Conservation (phyloP, 495 filamentous ascomycete genomes). For the Pyrenopolyporus hunteri region DNA sequence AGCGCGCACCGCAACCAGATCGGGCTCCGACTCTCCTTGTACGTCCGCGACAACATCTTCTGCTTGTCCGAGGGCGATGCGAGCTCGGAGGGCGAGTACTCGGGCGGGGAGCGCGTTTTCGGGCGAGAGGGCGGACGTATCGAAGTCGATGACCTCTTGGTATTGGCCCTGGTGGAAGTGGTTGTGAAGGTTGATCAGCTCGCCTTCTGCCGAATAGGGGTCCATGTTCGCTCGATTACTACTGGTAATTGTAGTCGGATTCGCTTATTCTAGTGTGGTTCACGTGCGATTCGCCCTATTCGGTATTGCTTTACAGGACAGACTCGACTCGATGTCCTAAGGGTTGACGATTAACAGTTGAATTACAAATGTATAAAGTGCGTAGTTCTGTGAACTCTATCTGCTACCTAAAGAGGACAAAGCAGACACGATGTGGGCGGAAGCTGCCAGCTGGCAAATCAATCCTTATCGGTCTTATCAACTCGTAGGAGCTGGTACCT, state of each 20-base stretch:
- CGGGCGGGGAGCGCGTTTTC: constrained; percentile 80
- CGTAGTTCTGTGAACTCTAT: too few relatives aligned
- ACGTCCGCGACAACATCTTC: constrained; percentile 73
- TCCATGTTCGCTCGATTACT: constrained; percentile 67
- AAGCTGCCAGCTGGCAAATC: constrained; percentile 25
- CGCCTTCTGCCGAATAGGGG: constrained; percentile 93
- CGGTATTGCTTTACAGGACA: too few relatives aligned
- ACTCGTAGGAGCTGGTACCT: too few relatives aligned
- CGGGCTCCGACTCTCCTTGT: constrained; percentile 68
- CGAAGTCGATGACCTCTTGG: constrained; percentile 79
- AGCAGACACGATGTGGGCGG: background rate
- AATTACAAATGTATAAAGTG: background rate
- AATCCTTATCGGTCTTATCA: background rate
- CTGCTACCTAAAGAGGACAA: too few relatives aligned
- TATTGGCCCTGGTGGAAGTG: constrained; percentile 94
- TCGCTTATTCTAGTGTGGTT: too few relatives aligned
- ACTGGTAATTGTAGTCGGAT: background rate
- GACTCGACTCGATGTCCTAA: background rate
- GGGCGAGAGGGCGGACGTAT: constrained; percentile 73
- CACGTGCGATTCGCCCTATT: too few relatives aligned
- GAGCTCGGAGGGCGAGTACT: constrained; percentile 78
- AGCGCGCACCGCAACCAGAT: constrained; percentile 77
- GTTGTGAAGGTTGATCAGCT: constrained; percentile 94
- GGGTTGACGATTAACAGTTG: background rate
- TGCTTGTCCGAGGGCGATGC: constrained; percentile 78